Evolutionary conservation across 805 yeast genomes (phyloP).

Genomic region (Candida berthetii): DNA sequence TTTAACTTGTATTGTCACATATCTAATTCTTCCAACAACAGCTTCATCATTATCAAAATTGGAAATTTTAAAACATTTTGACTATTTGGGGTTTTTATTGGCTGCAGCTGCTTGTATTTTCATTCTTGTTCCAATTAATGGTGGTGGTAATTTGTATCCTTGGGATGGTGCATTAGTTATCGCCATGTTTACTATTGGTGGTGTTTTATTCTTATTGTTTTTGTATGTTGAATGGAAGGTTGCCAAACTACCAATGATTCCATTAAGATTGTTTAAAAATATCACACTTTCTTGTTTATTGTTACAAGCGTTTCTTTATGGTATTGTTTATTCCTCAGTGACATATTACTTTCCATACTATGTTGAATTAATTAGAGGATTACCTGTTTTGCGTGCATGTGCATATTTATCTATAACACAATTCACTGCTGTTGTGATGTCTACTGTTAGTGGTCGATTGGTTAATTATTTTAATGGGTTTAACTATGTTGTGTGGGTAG

Average conservation of each 20-base stretch:
- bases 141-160: conserved; percentile 52
- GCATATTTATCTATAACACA: conserved; percentile 36
- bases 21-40: conserved; percentile 31
- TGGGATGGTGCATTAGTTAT: conserved; percentile 47
- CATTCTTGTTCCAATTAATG: conserved; percentile 46
- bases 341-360: conserved; percentile 43
- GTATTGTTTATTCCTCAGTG: conserved; percentile 40
- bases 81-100: conserved; percentile 44
- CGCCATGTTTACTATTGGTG: conserved; percentile 36
- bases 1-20: conserved; percentile 17
- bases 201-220: conserved; percentile 32
- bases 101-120: conserved; percentile 42
- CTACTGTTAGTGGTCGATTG: conserved; percentile 36
- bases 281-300: conserved; percentile 28
- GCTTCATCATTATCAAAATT: conserved; percentile 22
- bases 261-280: conserved; percentile 34
- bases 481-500: conserved; percentile 10
- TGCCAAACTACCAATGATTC: conserved; percentile 47
- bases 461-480: conserved; percentile 15
- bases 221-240: conserved; percentile 37
- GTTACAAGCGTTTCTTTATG: conserved; percentile 38
- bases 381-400: conserved; percentile 26
- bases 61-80: conserved; percentile 42
- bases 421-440: conserved; percentile 30
- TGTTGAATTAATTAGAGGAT: conserved; percentile 39